Percentiles rank a stretch among this genome's conserved stretches.
These are phyloP conservation scores for Penicillium olsonii DNA, from an alignment of 2,329 filamentous ascomycete genomes.

Conservation along the genomic window DNA sequence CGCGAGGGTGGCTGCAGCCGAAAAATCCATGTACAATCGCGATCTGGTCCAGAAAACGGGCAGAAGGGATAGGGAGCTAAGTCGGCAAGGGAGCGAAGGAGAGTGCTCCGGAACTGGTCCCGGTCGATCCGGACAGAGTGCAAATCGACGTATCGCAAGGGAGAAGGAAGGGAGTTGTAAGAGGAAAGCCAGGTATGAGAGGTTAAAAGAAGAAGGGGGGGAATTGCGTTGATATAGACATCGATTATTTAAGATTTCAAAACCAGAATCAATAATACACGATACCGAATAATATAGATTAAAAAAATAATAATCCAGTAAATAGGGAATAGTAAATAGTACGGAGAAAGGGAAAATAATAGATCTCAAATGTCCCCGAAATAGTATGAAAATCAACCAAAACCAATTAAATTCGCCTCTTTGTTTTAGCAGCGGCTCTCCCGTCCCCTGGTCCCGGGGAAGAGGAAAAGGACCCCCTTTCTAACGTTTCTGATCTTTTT, in stretches of 20 bases:
- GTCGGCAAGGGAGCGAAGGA: constrained; percentile 30
- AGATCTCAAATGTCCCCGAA: neutral
- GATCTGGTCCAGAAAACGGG: constrained; percentile 27
- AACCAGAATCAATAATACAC: constrained; percentile 4
- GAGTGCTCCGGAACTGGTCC: constrained; percentile 27
- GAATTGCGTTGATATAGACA: constrained; percentile 36
- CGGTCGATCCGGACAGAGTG: constrained; percentile 33
- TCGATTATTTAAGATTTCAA: constrained; percentile 15
- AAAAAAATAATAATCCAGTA: neutral
- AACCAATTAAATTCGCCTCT: constrained; percentile 17
- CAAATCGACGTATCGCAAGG: constrained; percentile 32
- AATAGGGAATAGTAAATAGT: neutral
- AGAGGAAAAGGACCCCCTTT: constrained; percentile 35
- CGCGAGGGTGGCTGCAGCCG: constrained; percentile 29
- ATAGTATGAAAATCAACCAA: neutral
- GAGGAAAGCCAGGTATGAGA: constrained; percentile 12
- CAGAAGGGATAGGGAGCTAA: constrained; percentile 26
- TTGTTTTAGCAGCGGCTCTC: constrained; percentile 37
- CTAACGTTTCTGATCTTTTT: constrained; percentile 18
- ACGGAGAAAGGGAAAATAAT: constrained; percentile 4
- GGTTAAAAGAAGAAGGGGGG: constrained; percentile 11
- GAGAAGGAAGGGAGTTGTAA: constrained; percentile 28
- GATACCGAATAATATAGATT: neutral
- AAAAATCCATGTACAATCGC: constrained; percentile 24
- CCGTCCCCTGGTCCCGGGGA: constrained; percentile 34